Evolutionary conservation across 1,284 basidiomycete species (phyloP), one percentile per base, ranked within the genome.

Genomic region (Ceratobasidium sp.): DNA sequence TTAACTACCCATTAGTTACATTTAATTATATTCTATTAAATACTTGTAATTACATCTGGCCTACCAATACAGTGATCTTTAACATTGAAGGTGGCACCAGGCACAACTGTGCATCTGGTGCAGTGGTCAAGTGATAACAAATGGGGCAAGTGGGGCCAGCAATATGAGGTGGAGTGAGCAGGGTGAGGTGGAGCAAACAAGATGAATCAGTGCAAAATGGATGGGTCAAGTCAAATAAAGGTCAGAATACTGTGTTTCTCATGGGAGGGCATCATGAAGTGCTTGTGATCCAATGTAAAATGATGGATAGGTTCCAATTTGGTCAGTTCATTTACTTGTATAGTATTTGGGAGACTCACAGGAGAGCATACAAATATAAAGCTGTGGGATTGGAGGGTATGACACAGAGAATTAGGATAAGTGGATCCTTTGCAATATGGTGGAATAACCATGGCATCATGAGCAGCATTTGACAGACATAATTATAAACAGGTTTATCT

Each of bases 191-290:
- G n/a, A n/a, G n/a, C n/a, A n/a, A n/a, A n/a, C n/a, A n/a, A n/a
- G n/a, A n/a, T n/a, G n/a, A n/a, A n/a, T n/a, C n/a, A n/a, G n/a
- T n/a, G n/a, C n/a, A n/a, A n/a, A n/a, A n/a, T n/a, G n/a, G 49
- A 50, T n/a, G 60, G 60, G 41, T 64, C 60, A 9, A 64, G 50
- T 14, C 49, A 50, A 44, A 64, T 64, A 29, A 64, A 30, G 9
- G 60, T 64, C 21, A 49, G 60, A 53, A 64, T 64, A 14, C 49
- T 53, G 27, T 49, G 60, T 54, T 64, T 64, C 33, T 54, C 60
- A 49, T 64, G 53, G 7, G 59, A 50, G n/a, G 60, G 42, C 60
- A 64, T 64, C 19, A 2, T 14, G 25, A 64, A 50, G 33, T 36
- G 11, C 5, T 11, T 36, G 11, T 5, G 11, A 11, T 36, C 33